These are phyloP conservation scores for Tuber borchii DNA, from an alignment of 495 filamentous ascomycete genomes.

Conservation along the genomic window DNA sequence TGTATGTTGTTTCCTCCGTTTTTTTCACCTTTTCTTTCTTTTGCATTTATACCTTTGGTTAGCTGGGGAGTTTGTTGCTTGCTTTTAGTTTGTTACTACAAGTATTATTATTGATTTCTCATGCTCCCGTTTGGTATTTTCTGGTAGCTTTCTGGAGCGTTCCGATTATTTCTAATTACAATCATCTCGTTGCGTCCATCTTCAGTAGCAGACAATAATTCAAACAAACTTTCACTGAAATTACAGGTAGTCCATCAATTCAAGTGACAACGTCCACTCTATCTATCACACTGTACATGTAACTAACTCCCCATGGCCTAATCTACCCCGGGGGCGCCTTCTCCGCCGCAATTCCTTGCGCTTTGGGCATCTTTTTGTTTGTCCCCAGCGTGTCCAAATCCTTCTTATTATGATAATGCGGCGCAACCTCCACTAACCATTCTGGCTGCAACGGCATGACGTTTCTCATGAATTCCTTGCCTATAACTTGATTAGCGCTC, in stretches of 20 bases:
- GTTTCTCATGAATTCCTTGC: conserved; percentile 85
- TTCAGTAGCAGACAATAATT: background rate
- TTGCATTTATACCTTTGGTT: background rate
- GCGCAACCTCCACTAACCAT: conserved; percentile 87
- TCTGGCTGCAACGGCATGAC: conserved; percentile 76
- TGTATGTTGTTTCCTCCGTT: background rate
- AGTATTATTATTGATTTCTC: background rate
- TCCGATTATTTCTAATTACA: background rate
- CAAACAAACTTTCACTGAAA: background rate
- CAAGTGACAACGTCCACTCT: background rate
- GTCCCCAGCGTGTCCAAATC: conserved; percentile 74
- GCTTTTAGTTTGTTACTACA: background rate
- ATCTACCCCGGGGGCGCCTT: conserved; percentile 8
- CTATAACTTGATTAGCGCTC: conserved; percentile 22
- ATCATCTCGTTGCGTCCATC: background rate
- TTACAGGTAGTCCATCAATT: background rate
- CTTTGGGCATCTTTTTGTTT: conserved; percentile 73
- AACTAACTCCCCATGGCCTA: background rate
- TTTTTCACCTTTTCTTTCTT: background rate
- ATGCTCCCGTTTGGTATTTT: background rate
- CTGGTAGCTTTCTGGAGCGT: background rate
- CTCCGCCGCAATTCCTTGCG: conserved; percentile 48
- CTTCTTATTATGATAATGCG: conserved; percentile 91
- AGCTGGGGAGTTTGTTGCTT: background rate
- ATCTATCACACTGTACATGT: background rate